phyloP scores from a whole-genome alignment of 202 grass and related monocot species.

The Alloteropsis angusta region DNA sequence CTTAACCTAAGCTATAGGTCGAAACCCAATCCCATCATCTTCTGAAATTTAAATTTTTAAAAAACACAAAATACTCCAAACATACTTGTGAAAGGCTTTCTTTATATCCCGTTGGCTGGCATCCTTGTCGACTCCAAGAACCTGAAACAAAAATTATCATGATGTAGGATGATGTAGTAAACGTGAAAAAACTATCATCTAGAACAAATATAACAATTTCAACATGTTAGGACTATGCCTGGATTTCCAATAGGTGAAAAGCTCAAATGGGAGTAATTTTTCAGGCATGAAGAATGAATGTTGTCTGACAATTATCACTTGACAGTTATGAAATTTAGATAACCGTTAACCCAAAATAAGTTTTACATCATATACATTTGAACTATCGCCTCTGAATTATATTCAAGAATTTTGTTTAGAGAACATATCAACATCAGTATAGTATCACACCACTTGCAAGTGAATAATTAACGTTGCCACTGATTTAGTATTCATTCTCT shows the following conservation, averaged over 20 bases:
- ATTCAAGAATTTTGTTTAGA: background rate
- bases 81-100: conserved; percentile 99
- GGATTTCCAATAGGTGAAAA: background rate
- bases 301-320: background rate
- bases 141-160: conserved; percentile 36
- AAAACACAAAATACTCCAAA: background rate
- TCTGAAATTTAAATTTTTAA: background rate
- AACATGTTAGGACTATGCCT: background rate
- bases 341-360: background rate
- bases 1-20: background rate
- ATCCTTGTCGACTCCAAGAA: conserved; percentile 91
- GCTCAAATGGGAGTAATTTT: background rate
- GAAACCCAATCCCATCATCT: background rate
- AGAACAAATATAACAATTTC: background rate
- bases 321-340: background rate
- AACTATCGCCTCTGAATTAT: background rate
- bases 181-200: background rate
- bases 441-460: background rate
- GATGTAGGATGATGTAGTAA: background rate
- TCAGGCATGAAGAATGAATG: background rate
- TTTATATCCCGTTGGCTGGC: conserved; percentile 88
- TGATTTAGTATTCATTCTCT: background rate
- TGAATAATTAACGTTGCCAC: background rate
- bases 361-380: background rate
- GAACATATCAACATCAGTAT: background rate